phyloP scores from a whole-genome alignment of 2,329 filamentous ascomycete species.

The Septoria linicola region DNA sequence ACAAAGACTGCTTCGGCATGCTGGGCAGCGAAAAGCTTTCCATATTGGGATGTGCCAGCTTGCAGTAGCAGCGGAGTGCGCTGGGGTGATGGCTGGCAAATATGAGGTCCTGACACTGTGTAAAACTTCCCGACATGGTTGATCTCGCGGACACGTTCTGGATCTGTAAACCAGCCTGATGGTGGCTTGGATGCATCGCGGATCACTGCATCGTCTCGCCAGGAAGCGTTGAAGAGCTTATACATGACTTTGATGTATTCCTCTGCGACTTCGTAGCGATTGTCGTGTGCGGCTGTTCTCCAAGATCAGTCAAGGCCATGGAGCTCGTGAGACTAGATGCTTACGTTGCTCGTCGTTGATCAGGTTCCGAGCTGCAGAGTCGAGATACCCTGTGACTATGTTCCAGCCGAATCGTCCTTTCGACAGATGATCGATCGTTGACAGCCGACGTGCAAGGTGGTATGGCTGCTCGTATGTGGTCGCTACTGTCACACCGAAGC shows the following conservation, averaged over 20 bases:
- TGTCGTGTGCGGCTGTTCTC: constrained; percentile 59
- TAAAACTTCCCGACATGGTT: constrained; percentile 58
- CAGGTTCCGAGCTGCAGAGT: constrained; percentile 62
- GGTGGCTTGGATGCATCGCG: constrained; percentile 51
- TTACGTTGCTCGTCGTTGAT: constrained; percentile 54
- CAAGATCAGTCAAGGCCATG: no score
- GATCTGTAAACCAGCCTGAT: constrained; percentile 56
- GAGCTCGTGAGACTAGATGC: no score
- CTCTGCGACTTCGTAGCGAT: constrained; percentile 60
- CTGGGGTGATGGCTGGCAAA: constrained; percentile 43
- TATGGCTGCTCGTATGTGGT: constrained; percentile 64
- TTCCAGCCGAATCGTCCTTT: constrained; percentile 64
- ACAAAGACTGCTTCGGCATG: constrained; percentile 67
- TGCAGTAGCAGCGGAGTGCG: constrained; percentile 47
- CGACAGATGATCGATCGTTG: constrained; percentile 62
- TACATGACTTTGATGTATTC: constrained; percentile 63
- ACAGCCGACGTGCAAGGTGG: constrained; percentile 60
- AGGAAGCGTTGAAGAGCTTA: constrained; percentile 58
- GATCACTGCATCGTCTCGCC: constrained; percentile 56
- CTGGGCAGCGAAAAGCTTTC: constrained; percentile 55
- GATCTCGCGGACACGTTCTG: constrained; percentile 59
- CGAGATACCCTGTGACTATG: constrained; percentile 64
- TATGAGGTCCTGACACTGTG: constrained; percentile 46
- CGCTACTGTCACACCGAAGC: constrained; percentile 61
- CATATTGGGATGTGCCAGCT: constrained; percentile 59